Base-by-base conservation (phyloP, 2,329 filamentous ascomycete genomes). In the Fusarium sp. region DNA sequence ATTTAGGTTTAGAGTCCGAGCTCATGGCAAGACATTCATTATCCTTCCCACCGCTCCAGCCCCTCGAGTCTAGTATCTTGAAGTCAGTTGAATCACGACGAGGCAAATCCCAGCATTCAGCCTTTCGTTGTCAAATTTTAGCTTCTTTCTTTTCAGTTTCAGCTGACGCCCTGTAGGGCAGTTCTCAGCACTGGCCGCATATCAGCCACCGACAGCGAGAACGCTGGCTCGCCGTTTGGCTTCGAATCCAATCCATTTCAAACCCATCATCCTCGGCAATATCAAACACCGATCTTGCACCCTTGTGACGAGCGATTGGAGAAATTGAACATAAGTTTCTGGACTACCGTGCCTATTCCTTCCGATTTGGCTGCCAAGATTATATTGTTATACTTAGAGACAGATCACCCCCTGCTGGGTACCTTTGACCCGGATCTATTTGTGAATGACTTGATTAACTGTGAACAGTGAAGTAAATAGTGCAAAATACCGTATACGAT, bases 361-460 rank as follows among this genome's bases (percentile, higher is more conserved):
- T 73, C 78, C 46, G 74, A 79, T 6, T 62, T 79, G 14, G 79
- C 80, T 25, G 77, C 77, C 3, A 74, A 71, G 14, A 70, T 77
- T 22, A 79, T 83, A 20, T 83, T 81, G 5, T 57, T 82, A 3
- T 83, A 83, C 44, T 62, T 83, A 7, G 70, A 76, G 52, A 83
- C 81, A 3, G 81, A 84, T 15, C 80, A 83, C 56, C 81, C 82
- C 1, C 72, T 84, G 1, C 65, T 84, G 14, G 81, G 79, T 4
- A 60, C 76, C 1, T 84, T 84, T 53, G 76, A 83, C 25, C 72
- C 82, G 1, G n/a, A 74, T n/a, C 63, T 81, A 2, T 82, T 84
- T 49, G 63, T 84, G 31, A 45, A 66, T 9, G 80, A 84, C 53
- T 72, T 84, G 4, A 65, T 81, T 13, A 55, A 65, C 20, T 65